Percentiles rank a stretch among this genome's conserved stretches.
These are phyloP conservation scores for Neospora caninum DNA, from an alignment of 169 alveolate species.

Conservation along the genomic window DNA sequence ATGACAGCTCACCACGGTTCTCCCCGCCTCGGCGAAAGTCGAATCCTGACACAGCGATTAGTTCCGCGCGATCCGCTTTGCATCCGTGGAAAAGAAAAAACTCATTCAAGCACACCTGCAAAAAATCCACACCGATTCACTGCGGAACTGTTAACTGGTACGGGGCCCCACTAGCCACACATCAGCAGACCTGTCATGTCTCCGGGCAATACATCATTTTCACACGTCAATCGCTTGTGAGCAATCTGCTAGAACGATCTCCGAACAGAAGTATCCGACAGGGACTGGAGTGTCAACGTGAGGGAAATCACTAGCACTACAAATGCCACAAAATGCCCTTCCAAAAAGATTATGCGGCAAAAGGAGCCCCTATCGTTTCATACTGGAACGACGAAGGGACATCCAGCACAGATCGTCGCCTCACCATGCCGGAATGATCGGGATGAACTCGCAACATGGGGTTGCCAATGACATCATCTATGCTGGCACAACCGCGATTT, in stretches of 20 bases:
- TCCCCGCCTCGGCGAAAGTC: conserved; percentile 71
- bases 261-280: too few relatives aligned
- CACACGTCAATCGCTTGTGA: too few relatives aligned
- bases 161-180: not conserved
- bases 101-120: conserved; percentile 62
- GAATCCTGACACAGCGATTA: conserved; percentile 61
- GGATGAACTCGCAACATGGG: conserved; percentile 57
- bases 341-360: too few relatives aligned
- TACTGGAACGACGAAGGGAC: too few relatives aligned
- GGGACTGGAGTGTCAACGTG: too few relatives aligned
- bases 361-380: too few relatives aligned
- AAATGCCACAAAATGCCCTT: too few relatives aligned
- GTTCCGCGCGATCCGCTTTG: conserved; percentile 58
- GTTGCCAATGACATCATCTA: conserved; percentile 54
- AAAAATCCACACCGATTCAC: not conserved
- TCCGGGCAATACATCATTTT: too few relatives aligned
- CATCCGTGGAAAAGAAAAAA: conserved; percentile 69
- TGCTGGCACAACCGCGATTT: conserved; percentile 45
- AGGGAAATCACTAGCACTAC: too few relatives aligned
- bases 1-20: conserved; percentile 55
- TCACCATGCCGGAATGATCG: conserved; percentile 55
- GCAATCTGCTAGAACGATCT: too few relatives aligned
- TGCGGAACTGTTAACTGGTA: not conserved
- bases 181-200: not conserved
- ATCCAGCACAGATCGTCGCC: not conserved